Evolutionary conservation across 305 asterid genomes (phyloP), one percentile per base, ranked within the genome.

Genomic region (Fraxinus greggii): DNA sequence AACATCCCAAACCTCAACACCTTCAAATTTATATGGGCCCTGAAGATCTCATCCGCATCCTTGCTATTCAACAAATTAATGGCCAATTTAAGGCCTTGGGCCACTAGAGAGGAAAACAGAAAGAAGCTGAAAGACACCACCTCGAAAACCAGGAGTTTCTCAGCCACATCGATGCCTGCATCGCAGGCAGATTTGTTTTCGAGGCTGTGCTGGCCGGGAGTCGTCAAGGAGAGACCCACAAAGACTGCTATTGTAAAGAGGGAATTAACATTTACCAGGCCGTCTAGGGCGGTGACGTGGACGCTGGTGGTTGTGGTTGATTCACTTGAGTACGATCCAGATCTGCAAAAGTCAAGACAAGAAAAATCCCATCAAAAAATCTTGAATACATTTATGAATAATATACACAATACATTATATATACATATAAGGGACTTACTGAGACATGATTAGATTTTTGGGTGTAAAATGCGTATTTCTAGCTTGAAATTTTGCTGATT

Each of bases 51-150:
- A 13, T 28, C 78, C 2, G 85, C 86, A 31, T 90, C 91, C 84
- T 86, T 90, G 13, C 89, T 88, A 79, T 80, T 88, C 45, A 82
- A 59, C 28, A 90, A 75, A 79, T 83, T 89, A 85, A 90, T 89
- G 29, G 88, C 89, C 65, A 89, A 85, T 79, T 92, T 92, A 48
- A 90, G 86, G 45, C 93, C 89, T 59, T 88, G 91, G 0, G 93
- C 91, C 13, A 89, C 77, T 5, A 89, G 88, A 59, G 92, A 90
- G 0, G 93, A 91, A 79, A 91, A 90, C 5, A 90, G 90, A 87
- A 88, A 89, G 88, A 89, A 90, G 56, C 91, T 86, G 80, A 88
- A 92, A 5, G 93, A 32, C 17, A 83, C 69, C 0, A 91, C 92
- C n/a, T 90, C 91, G 63, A 78, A 89, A 59, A 87, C 87, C 29